Percentiles rank a stretch among this genome's conserved stretches.
Evolutionary conservation across 257 asterid species (phyloP).

Genomic region (Echium plantagineum): DNA sequence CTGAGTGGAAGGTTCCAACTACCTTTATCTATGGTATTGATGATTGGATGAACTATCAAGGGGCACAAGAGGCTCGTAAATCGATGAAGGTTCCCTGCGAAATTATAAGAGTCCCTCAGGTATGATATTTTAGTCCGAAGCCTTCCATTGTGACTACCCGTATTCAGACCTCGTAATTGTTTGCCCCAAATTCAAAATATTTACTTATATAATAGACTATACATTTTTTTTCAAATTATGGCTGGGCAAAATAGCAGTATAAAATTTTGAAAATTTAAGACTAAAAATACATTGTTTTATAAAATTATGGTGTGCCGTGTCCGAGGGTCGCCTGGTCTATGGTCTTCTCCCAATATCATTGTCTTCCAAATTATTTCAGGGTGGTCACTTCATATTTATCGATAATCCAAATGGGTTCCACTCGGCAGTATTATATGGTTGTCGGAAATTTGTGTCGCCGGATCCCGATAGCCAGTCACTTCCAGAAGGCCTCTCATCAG

Average conservation of each 20-base stretch:
- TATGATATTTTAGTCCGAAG: slow-evolving; percentile 9
- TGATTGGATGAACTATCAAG: slow-evolving; percentile 80
- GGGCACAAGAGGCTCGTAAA: slow-evolving; percentile 64
- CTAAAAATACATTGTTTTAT: too few species aligned
- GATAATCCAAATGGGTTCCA: slow-evolving; percentile 58
- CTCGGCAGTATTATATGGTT: slow-evolving; percentile 62
- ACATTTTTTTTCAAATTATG: too few species aligned
- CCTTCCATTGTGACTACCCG: neutral
- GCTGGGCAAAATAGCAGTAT: too few species aligned
- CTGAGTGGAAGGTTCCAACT: slow-evolving; percentile 80
- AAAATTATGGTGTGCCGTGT: too few species aligned
- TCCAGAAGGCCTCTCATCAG: slow-evolving; percentile 48
- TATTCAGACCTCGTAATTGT: too few species aligned
- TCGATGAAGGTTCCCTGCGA: slow-evolving; percentile 68
- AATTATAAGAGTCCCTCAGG: slow-evolving; percentile 73
- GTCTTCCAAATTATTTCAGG: too few species aligned
- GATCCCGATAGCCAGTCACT: slow-evolving; percentile 23
- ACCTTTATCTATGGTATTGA: slow-evolving; percentile 66
- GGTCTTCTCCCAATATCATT: too few species aligned
- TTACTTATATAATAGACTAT: too few species aligned
- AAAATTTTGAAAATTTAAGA: too few species aligned
- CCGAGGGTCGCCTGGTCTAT: too few species aligned
- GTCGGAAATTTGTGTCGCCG: slow-evolving; percentile 40
- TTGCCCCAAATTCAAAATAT: too few species aligned
- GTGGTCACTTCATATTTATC: slow-evolving; percentile 67